Evolutionary conservation across 805 yeast genomes (phyloP), one percentile per base, ranked within the genome.

Genomic region (Yarrowia osloensis): DNA sequence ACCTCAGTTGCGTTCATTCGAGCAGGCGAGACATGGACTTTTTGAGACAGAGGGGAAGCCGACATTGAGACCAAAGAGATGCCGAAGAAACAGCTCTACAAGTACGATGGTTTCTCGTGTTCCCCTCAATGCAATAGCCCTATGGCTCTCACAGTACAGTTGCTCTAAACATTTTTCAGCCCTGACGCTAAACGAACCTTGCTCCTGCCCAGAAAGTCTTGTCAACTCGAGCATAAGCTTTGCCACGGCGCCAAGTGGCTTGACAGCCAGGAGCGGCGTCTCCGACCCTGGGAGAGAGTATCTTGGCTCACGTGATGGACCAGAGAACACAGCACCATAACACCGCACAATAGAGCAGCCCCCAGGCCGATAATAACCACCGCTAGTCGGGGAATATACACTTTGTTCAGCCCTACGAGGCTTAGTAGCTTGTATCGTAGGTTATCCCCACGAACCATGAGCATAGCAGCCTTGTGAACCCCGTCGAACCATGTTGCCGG

Each of bases 361-460:
- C 12, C 21, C 12, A 37, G n/a, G n/a, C n/a, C n/a, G n/a, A n/a
- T n/a, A n/a, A n/a, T n/a, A n/a, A n/a, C n/a, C n/a, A n/a, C n/a
- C n/a, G n/a, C n/a, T 47, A 47, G 52, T 22, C 52, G 52, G 52
- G 52, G 22, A 47, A 26, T 26, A 26, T 29, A 49, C 54, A 29
- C 54, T 49, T 49, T 49, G 17, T 11, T 49, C 54, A 49, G 54
- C 54, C 54, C 54, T 29, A 29, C 54, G 37, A 49, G 52, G 54
- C 54, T 49, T 29, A 13, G 37, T 26, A 49, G n/a, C 24, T 28
- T 49, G 54, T 19, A 19, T 12, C 24, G 22, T n/a, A 47, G 52
- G 52, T 47, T 47, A 47, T n/a, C 33, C 22, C 21, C 50, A 22
- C n/a, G 29, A 22, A 21, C 47, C 28, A 22, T 12, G 17, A 42